phyloP scores from a whole-genome alignment of 2,329 filamentous ascomycete genomes.

The Erysiphe pulchra region DNA sequence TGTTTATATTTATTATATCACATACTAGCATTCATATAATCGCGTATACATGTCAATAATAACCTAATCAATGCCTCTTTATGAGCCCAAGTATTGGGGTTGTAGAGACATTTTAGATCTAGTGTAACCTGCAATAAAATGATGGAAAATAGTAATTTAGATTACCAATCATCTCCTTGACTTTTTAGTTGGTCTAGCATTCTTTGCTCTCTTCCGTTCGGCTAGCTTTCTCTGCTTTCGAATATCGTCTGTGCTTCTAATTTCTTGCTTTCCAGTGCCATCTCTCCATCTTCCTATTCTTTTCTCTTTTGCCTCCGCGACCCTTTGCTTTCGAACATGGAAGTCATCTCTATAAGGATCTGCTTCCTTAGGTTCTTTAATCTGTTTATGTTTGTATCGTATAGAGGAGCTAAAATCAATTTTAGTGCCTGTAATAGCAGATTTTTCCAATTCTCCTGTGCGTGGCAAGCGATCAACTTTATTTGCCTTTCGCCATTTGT shows the following conservation, averaged over 20 bases:
- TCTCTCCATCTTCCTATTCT: constrained; percentile 49
- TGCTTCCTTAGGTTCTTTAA: constrained; percentile 74
- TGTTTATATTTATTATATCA: too few species aligned
- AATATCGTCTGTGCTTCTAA: constrained; percentile 65
- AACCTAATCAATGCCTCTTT: not conserved
- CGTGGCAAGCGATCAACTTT: constrained; percentile 53
- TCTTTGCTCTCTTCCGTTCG: constrained; percentile 64
- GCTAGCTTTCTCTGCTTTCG: constrained; percentile 54
- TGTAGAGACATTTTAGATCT: too few species aligned
- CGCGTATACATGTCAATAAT: too few species aligned
- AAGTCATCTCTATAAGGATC: constrained; percentile 87
- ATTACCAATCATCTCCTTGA: too few species aligned
- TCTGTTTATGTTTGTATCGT: constrained; percentile 64
- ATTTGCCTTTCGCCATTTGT: constrained; percentile 73
- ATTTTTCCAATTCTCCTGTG: constrained; percentile 55
- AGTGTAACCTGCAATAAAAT: too few species aligned
- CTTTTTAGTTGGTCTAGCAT: constrained; percentile 53
- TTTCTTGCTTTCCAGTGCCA: constrained; percentile 46
- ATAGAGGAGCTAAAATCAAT: constrained; percentile 19
- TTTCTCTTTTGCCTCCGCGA: constrained; percentile 69
- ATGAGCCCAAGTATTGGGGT: too few species aligned
- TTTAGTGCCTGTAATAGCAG: constrained; percentile 12
- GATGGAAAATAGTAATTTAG: too few species aligned
- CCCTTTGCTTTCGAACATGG: constrained; percentile 68
- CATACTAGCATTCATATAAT: too few species aligned